Conservation (phyloP, 1,284 basidiomycete genomes). For the Meira nashicola region DNA sequence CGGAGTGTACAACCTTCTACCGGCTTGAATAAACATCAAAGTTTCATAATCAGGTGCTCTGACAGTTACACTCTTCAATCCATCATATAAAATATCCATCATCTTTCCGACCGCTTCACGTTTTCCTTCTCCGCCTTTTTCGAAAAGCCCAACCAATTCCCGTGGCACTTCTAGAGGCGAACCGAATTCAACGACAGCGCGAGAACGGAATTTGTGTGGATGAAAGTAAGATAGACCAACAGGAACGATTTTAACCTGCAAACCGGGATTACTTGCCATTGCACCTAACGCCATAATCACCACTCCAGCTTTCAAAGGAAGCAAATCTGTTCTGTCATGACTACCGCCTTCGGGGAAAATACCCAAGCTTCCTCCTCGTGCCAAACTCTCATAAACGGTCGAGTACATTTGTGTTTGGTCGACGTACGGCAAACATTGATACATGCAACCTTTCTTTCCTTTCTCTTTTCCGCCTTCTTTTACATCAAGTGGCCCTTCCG, state of each 20-base stretch:
- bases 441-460: slow-evolving; percentile 28
- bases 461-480: slow-evolving; percentile 20
- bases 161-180: slow-evolving; percentile 79
- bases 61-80: slow-evolving; percentile 93
- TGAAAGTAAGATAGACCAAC: slow-evolving; percentile 53
- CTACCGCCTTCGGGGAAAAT: slow-evolving; percentile 51
- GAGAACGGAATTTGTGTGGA: slow-evolving; percentile 53
- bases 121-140: slow-evolving; percentile 81
- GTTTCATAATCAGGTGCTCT: slow-evolving; percentile 97
- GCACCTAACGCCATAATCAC: slow-evolving; percentile 54
- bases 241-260: slow-evolving; percentile 51
- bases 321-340: slow-evolving; percentile 52
- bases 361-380: slow-evolving; percentile 70
- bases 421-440: slow-evolving; percentile 57
- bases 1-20: slow-evolving; percentile 85
- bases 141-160: slow-evolving; percentile 83
- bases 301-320: slow-evolving; percentile 52
- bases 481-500: slow-evolving; percentile 7
- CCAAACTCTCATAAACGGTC: slow-evolving; percentile 82
- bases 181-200: slow-evolving; percentile 89
- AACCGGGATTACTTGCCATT: slow-evolving; percentile 48
- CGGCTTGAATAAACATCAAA: slow-evolving; percentile 95
- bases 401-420: slow-evolving; percentile 94
- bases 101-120: slow-evolving; percentile 84
- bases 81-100: slow-evolving; percentile 87